Conservation (phyloP, 768 basidiomycete species). For the Gyrodon lividus region DNA sequence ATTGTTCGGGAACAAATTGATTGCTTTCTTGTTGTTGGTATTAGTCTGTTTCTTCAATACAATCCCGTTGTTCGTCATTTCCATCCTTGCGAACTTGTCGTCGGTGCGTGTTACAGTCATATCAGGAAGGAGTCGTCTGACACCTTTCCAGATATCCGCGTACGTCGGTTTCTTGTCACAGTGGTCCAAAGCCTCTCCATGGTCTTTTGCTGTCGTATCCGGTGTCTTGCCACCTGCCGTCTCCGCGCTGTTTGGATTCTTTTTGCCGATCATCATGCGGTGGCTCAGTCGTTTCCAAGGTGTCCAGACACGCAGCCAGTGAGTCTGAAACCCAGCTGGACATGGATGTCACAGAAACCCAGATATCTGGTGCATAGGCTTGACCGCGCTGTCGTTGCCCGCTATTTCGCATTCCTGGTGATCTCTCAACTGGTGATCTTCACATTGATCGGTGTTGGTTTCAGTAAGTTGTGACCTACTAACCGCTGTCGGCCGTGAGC, state of each 20-base stretch:
- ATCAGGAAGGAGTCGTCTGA: background rate
- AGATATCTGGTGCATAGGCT: slow-evolving; percentile 48
- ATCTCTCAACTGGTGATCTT: slow-evolving; percentile 94
- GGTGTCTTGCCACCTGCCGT: slow-evolving; percentile 92
- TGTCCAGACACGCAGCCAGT: slow-evolving; percentile 34
- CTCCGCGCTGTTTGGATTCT: slow-evolving; percentile 84
- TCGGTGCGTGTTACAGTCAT: slow-evolving; percentile 47
- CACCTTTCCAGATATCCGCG: slow-evolving; percentile 32
- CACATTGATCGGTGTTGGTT: slow-evolving; percentile 86
- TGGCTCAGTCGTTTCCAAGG: slow-evolving; percentile 73
- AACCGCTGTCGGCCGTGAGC: background rate
- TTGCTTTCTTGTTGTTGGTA: slow-evolving; percentile 79
- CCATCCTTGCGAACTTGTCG: slow-evolving; percentile 87
- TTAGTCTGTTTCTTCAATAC: slow-evolving; percentile 94
- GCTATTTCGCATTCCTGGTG: slow-evolving; percentile 92
- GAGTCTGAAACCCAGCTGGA: background rate
- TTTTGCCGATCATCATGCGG: slow-evolving; percentile 91
- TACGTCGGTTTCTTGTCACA: slow-evolving; percentile 74
- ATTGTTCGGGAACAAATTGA: slow-evolving; percentile 58
- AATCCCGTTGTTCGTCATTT: slow-evolving; percentile 86
- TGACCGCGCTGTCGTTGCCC: slow-evolving; percentile 88
- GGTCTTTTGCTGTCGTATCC: slow-evolving; percentile 79
- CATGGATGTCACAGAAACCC: background rate
- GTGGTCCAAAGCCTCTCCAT: slow-evolving; percentile 65
- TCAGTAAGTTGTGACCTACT: slow-evolving; percentile 52